Conservation (phyloP, 2,329 filamentous ascomycete genomes). For the Sclerotinia trifoliorum region DNA sequence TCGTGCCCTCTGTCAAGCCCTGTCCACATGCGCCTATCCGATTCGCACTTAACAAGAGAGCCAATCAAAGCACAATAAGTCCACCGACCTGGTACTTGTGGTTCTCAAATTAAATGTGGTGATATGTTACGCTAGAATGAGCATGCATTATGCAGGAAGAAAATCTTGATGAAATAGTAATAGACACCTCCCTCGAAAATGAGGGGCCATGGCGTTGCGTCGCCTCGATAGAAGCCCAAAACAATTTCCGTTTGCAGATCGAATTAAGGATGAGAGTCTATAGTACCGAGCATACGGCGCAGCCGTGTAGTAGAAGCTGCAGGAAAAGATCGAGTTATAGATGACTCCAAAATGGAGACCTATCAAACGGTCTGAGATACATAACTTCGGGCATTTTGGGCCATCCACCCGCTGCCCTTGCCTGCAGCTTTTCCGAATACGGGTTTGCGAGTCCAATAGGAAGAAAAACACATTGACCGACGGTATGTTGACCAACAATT, state of each 20-base stretch:
- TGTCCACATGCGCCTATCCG: conserved; percentile 7
- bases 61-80: conserved; percentile 12
- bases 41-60: neutral
- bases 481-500: neutral
- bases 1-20: conserved; percentile 6
- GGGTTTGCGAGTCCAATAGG: neutral
- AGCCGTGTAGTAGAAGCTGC: conserved; percentile 1
- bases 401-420: neutral
- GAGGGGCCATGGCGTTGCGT: neutral
- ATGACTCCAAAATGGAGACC: neutral
- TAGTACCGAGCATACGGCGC: conserved; percentile 18
- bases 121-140: neutral
- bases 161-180: conserved; percentile 3
- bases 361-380: neutral
- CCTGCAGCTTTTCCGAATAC: neutral
- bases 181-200: conserved; percentile 8
- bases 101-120: conserved; percentile 5
- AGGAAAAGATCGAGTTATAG: conserved; percentile 6
- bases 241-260: conserved; percentile 7
- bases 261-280: conserved; percentile 16
- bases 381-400: neutral
- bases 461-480: neutral
- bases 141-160: conserved; percentile 4
- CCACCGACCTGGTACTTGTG: conserved; percentile 30
- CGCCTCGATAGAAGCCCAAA: conserved; percentile 10